These are phyloP conservation scores for Lepiota subincarnata DNA, from an alignment of 768 basidiomycete genomes.

Conservation along the genomic window DNA sequence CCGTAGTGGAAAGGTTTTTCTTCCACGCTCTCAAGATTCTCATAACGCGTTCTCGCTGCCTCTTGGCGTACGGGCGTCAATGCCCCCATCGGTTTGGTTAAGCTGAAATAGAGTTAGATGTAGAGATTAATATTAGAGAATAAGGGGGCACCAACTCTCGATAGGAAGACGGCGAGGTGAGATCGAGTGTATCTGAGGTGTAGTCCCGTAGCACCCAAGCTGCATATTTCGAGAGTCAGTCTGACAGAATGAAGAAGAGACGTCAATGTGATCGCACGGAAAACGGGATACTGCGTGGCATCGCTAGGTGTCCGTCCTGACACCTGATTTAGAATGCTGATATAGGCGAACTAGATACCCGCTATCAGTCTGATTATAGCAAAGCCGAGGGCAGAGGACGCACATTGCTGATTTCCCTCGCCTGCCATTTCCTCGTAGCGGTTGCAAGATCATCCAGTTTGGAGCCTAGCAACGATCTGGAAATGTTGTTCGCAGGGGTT, in stretches of 20 bases:
- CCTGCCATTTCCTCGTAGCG: conserved; percentile 83
- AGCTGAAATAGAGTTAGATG: conserved; percentile 34
- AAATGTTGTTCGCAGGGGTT: conserved; percentile 30
- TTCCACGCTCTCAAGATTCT: conserved; percentile 69
- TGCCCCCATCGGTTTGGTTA: conserved; percentile 89
- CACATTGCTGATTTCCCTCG: conserved; percentile 89
- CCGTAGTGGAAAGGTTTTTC: conserved; percentile 92
- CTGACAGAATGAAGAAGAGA: neutral
- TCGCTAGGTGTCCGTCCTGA: conserved; percentile 93
- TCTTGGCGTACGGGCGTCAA: conserved; percentile 69
- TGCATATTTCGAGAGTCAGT: conserved; percentile 23
- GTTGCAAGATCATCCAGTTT: conserved; percentile 57
- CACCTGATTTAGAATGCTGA: conserved; percentile 86
- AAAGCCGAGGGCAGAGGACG: conserved; percentile 17
- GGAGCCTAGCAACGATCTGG: conserved; percentile 42
- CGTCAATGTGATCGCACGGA: conserved; percentile 49
- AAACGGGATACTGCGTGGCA: conserved; percentile 92
- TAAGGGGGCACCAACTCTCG: conserved; percentile 56
- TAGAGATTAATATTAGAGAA: neutral
- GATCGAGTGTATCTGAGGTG: conserved; percentile 61
- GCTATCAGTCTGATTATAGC: neutral
- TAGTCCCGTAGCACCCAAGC: conserved; percentile 93
- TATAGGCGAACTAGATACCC: conserved; percentile 69
- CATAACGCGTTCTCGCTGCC: conserved; percentile 72
- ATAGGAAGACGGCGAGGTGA: conserved; percentile 57